Evolutionary conservation across 305 asterid species (phyloP).

Genomic region (Solanum hybrid): DNA sequence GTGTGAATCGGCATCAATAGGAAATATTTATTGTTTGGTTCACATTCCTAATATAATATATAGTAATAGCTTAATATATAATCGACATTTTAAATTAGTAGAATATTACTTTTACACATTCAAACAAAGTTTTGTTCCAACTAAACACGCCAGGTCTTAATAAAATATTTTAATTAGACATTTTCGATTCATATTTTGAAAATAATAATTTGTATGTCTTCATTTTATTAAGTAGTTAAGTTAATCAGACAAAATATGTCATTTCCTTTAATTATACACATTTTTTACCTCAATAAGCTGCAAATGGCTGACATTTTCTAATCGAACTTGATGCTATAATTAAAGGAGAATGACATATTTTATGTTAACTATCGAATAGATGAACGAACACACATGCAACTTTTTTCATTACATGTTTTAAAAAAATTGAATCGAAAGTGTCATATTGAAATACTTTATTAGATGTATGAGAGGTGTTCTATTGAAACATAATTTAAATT

Average conservation of each 20-base stretch:
- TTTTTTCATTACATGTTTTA: no score
- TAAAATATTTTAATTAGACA: not conserved
- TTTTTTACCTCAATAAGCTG: not conserved
- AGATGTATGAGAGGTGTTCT: not conserved
- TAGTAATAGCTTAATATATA: not conserved
- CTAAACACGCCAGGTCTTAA: fast-evolving
- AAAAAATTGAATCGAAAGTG: no score
- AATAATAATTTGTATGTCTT: not conserved
- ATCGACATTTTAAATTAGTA: not conserved
- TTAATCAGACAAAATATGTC: not conserved
- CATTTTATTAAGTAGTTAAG: not conserved
- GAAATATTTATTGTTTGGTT: not conserved
- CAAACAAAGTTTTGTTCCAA: not conserved
- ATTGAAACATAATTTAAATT: no score
- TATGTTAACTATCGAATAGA: not conserved
- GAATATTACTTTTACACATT: not conserved
- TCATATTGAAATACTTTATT: no score
- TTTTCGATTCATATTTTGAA: not conserved
- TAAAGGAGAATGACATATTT: not conserved
- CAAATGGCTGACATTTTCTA: not conserved
- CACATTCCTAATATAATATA: not conserved
- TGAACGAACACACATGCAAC: no score
- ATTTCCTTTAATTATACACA: not conserved
- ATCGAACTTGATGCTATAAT: not conserved
- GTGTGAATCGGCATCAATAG: not conserved